Evolutionary conservation across 148 eudicot species (phyloP), one percentile per base, ranked within the genome.

Genomic region (Chenopodium quinoa): DNA sequence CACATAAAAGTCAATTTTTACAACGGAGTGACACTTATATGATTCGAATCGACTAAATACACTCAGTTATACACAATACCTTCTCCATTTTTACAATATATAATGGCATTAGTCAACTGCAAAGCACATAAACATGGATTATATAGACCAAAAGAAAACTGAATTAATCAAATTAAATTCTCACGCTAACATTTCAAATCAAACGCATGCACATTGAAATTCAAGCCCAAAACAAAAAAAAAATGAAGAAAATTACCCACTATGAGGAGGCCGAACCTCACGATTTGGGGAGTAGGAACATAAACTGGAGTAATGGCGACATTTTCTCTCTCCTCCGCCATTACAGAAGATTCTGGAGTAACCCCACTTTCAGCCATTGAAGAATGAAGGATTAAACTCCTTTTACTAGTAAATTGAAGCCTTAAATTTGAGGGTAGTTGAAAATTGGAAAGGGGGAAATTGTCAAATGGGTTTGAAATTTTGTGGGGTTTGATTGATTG

Each of bases 201-300:
- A 20, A 62, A 62, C 66, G n/a, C 8, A n/a, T 46, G n/a, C 27
- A 73, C 11, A 32, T 70, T 2, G 4, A 32, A 9, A 29, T n/a
- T 64, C 5, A 64, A 83, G 66, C 68, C 46, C 44, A 54, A 48
- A 74, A 37, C 1, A 3, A 37, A 22, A 27, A 27, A 27, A 40
- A 48, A 34, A 23, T 65, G 25, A 13, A 80, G 64, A 46, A 56
- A 62, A 23, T 71, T 91, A 95, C 98, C 97, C 97, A 88, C 96
- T 95, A 86, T 93, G 97, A 82, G 98, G 97, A 77, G 97, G 92
- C 31, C 94, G 90, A 66, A 91, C 91, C 29, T 76, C 81, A 29
- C 97, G 90, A 86, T 90, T 82, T 12, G 87, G 72, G 93, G 97
- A 12, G 97, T 92, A 29, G 94, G 93, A 44, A 66, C 75, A 79